Evolutionary conservation across 257 asterid species (phyloP), one percentile per base, ranked within the genome.

Genomic region (Eustoma russellianum): DNA sequence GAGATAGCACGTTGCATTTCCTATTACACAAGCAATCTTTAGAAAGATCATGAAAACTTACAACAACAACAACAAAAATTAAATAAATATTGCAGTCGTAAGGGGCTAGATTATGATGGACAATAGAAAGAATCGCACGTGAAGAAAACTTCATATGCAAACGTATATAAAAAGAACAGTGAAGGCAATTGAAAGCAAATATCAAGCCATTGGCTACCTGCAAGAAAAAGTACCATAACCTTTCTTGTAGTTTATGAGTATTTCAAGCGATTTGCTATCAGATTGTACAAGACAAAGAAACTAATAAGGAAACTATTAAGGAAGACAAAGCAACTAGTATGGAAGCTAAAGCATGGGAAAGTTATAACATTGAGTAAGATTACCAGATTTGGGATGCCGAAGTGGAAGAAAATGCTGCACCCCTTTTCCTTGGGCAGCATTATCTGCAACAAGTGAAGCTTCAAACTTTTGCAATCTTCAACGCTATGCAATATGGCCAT

Each of bases 321-420:
- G n/a, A 5, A 0, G 30, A 33, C 12, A 53, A 24, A 24, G 30
- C 2, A 24, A 24, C 30, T 24, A 24, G 3, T 38, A 17, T 3
- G 30, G 15, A 50, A n/a, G 12, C 56, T 43, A 50, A 24, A 35
- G 14, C 7, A n/a, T 9, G 24, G 33, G 11, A 48, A 43, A 56
- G 38, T 15, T 14, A 43, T 13, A 53, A 52, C 15, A 33, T 59
- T 35, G 10, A 33, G 33, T 55, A 64, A 45, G 40, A 48, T 52
- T 77, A 83, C 98, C 98, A 17, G 98, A 71, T 79, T 79, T 91
- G 17, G 98, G 96, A 72, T 90, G 96, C 73, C 65, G 80, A 40
- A 90, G 95, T 7, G 85, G 71, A 61, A 91, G 60, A 45, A 82
- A 62, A 30, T 66, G 62, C n/a, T 82, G 79, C 33, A 55, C 48